Evolutionary conservation across 371 early-diverging fungal genomes (phyloP), one percentile per base, ranked within the genome.

Genomic region (Saksenaea vasiformis): DNA sequence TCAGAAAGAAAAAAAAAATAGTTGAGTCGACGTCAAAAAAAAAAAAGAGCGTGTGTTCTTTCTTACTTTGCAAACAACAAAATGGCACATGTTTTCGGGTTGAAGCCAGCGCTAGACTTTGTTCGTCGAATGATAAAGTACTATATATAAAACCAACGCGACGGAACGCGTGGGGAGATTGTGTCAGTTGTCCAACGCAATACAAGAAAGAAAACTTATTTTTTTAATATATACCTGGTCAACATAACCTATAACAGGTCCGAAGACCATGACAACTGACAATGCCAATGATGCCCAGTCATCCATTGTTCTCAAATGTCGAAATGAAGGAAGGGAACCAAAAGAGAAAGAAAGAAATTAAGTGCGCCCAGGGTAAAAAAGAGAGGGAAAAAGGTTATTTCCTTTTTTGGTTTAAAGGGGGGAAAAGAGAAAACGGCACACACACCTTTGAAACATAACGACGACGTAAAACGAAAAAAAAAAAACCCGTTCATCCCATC

Each of bases 21-120:
- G n/a, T n/a, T 24, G 36, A 54, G 34, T 31, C 17, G 34, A 62
- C 34, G 37, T 3, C 10, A 24, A 13, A 35, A 15, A 3, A 39
- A n/a, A n/a, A 1, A 54, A 2, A 24, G n/a, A n/a, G n/a, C n/a
- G n/a, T n/a, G n/a, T n/a, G 11, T 43, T 10, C 15, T 4, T 14
- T n/a, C 60, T 63, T 64, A 72, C 73, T 66, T 72, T 64, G 73
- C 63, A 35, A 72, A 56, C 7, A 72, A 38, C 2, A 72, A 60
- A 35, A 72, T 62, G n/a, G 66, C 73, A 60, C 73, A 72, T 14
- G 73, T 68, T 17, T 64, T 61, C 9, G 69, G 31, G 37, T 69
- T 68, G 47, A 72, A 72, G 1, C 73, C 73, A n/a, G 62, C 69
- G 43, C 73, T 72, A 0, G 70, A 66, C 39, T 63, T 27, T 17